A percentile compares a stretch with the other conserved stretches of the same genome.
These are phyloP conservation scores for Vanrija sp. DNA, from an alignment of 1,284 basidiomycete species.

Conservation along the genomic window DNA sequence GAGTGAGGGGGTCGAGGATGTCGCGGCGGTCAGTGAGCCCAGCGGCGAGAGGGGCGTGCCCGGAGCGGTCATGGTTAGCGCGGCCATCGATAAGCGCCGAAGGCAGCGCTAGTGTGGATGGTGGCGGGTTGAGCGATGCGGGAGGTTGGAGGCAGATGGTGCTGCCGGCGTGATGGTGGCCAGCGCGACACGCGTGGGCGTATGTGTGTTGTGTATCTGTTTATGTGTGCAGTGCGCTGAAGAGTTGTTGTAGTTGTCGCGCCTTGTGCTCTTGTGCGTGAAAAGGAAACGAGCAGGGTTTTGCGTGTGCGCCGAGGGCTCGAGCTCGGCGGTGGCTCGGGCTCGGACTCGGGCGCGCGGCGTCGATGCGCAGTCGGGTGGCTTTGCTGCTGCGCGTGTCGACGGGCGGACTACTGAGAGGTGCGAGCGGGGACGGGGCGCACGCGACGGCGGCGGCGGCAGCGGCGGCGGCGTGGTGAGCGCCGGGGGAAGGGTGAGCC, in stretches of 20 bases:
- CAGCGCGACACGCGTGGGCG: not conserved
- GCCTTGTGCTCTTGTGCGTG: not conserved
- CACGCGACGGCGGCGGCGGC: too few relatives aligned
- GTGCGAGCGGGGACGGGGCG: too few relatives aligned
- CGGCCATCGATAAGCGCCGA: slow-evolving; percentile 5
- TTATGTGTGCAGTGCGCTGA: too few relatives aligned
- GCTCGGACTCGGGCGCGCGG: too few relatives aligned
- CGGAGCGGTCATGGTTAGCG: slow-evolving; percentile 16
- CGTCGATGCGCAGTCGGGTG: not conserved
- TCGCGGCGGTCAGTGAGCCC: not conserved
- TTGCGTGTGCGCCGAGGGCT: not conserved
- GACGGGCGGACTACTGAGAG: not conserved
- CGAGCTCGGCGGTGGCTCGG: too few relatives aligned
- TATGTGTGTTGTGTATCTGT: not conserved
- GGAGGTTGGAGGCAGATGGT: not conserved
- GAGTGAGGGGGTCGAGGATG: not conserved
- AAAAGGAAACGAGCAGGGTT: not conserved
- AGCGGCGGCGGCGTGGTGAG: too few relatives aligned
- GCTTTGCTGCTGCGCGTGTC: not conserved
- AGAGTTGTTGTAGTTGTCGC: too few relatives aligned
- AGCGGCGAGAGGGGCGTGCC: slow-evolving; percentile 1
- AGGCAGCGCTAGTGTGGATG: too few relatives aligned
- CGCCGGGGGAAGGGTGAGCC: too few relatives aligned
- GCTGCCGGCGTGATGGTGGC: not conserved
- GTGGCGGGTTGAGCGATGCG: too few relatives aligned